Base-by-base conservation (phyloP, 2,329 filamentous ascomycete species). In the Aspergillus carbonarius region DNA sequence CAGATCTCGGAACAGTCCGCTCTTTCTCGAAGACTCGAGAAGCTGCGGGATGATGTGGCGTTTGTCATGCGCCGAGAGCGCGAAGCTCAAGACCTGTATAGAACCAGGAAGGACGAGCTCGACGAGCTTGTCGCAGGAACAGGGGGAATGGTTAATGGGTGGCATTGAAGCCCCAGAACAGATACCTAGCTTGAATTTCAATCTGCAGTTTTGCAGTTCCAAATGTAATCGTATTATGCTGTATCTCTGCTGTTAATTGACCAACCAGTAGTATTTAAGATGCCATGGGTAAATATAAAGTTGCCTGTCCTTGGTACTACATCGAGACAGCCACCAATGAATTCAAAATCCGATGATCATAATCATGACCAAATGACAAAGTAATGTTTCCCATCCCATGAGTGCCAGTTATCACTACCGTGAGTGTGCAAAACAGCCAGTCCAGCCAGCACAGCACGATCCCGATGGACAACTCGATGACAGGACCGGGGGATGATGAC, bases 71-170 rank as follows among this genome's bases (percentile, higher is more conserved):
- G 86, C 67, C 82, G 93, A 62, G 93, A 98, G 79, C 83, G 93
- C 59, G 92, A 97, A 77, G 92, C 92, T 6, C 95, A 99, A 77
- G 92, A 97, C 63, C 74, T 89, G 68, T 99, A 95, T 72, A 84
- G 90, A 66, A 80, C 78, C 63, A 85, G 87, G 59, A 91, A 85
- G 76, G 91, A 92, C 48, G 95, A 98, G 80, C 74, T 97, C 65
- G 85, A 88, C 49, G 79, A 76, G 55, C 77, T 96, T 51, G 60
- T 73, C 57, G 64, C 68, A 65, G 70, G 70, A 15, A 69, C 66
- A 17, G 68, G 63, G 10, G 68, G 64, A 1, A 67, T 60, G 34
- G 70, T 75, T 27, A 77, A 78, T 67, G 75, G 75, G 15, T 76
- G 73, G 73, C 70, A 75, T 65, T 76, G 60, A 72, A 27, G 20